A percentile compares a stretch with the other conserved stretches of the same genome.
These are phyloP conservation scores for Stephanodiscus minutulus DNA, from an alignment of 108 stramenopile species.

Conservation along the genomic window DNA sequence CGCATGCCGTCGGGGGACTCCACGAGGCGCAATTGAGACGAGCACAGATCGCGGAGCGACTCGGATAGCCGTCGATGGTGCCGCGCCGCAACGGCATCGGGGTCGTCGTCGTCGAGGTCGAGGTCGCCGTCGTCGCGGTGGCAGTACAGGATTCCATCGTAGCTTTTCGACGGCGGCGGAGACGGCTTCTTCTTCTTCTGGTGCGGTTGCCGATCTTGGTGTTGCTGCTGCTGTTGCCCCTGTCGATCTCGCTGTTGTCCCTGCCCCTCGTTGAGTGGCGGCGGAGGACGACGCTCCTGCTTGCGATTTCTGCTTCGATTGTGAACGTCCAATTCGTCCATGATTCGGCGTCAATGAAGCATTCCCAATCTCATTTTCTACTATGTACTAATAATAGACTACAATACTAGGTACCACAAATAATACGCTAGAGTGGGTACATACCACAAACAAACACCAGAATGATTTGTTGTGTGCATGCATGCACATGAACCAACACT, in stretches of 20 bases:
- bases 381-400: too few species aligned
- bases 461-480: too few species aligned
- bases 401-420: too few species aligned
- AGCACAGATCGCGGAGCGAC: constrained; percentile 25
- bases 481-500: too few species aligned
- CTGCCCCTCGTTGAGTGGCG: not conserved
- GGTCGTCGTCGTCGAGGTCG: not conserved
- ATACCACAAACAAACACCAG: too few species aligned
- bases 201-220: not conserved
- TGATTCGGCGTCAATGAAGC: too few species aligned
- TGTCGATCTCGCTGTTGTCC: constrained; percentile 12
- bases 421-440: too few species aligned
- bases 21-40: constrained; percentile 19
- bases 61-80: constrained; percentile 21
- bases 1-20: constrained; percentile 27
- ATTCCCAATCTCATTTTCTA: too few species aligned
- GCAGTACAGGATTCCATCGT: not conserved
- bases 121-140: not conserved
- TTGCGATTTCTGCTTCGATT: constrained; percentile 40
- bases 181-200: not conserved
- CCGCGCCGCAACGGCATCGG: not conserved
- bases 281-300: not conserved
- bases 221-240: constrained; percentile 17
- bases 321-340: constrained; percentile 10
- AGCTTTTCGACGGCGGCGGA: not conserved